A percentile compares a stretch with the other conserved stretches of the same genome.
phyloP scores from a whole-genome alignment of 2,329 filamentous ascomycete genomes.

The Fusarium dimerum region DNA sequence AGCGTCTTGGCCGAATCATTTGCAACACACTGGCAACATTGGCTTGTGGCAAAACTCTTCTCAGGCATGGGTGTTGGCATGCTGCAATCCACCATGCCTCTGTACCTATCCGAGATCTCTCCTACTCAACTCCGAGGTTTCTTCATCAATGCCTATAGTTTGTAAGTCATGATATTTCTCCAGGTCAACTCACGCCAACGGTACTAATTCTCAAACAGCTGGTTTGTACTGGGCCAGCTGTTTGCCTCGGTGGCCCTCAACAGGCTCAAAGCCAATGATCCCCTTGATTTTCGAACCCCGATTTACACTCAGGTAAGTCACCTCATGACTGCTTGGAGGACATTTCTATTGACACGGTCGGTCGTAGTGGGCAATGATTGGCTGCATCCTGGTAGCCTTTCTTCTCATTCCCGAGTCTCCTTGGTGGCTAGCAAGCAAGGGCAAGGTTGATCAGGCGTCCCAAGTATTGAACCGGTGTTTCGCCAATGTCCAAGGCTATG shows the following conservation, averaged over 20 bases:
- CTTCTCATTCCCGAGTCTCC: constrained; percentile 12
- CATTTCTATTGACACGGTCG: background rate
- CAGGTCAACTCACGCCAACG: too few relatives aligned
- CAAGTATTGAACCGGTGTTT: constrained; percentile 8
- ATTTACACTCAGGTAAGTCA: constrained; percentile 13
- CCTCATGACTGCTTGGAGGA: background rate
- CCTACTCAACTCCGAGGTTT: constrained; percentile 16
- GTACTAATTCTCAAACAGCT: background rate
- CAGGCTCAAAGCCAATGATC: constrained; percentile 8
- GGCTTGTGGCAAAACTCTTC: constrained; percentile 17
- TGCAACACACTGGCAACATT: constrained; percentile 12
- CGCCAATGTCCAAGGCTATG: constrained; percentile 9
- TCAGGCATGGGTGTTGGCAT: constrained; percentile 17
- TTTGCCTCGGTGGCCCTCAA: constrained; percentile 17
- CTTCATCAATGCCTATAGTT: constrained; percentile 16
- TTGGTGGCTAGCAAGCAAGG: constrained; percentile 16
- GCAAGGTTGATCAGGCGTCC: constrained; percentile 8
- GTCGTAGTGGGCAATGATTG: constrained; percentile 16
- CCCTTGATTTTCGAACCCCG: constrained; percentile 10
- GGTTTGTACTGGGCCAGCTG: constrained; percentile 15
- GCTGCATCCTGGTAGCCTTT: constrained; percentile 6
- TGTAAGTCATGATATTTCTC: constrained; percentile 6
- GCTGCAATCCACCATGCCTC: constrained; percentile 14
- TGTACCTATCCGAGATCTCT: constrained; percentile 17
- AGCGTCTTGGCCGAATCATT: constrained; percentile 15